Conservation (phyloP, 2,329 filamentous ascomycete species). For the Monilinia vaccinii-corymbosi region DNA sequence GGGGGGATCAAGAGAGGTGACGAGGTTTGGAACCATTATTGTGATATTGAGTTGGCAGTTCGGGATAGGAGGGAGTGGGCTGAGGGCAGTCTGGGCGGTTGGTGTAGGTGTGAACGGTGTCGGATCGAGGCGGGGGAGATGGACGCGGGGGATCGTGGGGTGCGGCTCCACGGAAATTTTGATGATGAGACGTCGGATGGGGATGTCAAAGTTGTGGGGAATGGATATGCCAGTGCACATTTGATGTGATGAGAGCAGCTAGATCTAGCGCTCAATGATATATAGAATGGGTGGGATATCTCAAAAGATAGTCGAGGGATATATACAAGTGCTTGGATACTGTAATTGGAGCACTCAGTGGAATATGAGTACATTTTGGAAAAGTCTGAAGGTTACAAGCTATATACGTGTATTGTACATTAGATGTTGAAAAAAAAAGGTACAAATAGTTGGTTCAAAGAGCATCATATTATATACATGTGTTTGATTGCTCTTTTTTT, state of each 20-base stretch:
- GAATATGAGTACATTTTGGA: too few species aligned
- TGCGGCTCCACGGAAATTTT: background rate
- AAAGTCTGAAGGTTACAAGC: too few species aligned
- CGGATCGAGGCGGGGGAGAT: slow-evolving; percentile 51
- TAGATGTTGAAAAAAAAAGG: too few species aligned
- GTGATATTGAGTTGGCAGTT: slow-evolving; percentile 71
- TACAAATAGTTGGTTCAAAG: too few species aligned
- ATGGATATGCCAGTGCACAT: background rate
- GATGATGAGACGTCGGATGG: background rate
- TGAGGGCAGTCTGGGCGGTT: slow-evolving; percentile 74
- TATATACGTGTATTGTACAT: too few species aligned
- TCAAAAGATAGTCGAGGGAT: too few species aligned
- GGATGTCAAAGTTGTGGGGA: background rate
- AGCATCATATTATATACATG: too few species aligned
- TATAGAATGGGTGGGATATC: too few species aligned
- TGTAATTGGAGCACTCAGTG: too few species aligned
- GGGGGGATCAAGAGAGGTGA: slow-evolving; percentile 67
- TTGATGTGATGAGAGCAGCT: background rate
- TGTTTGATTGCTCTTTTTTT: too few species aligned
- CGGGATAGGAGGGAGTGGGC: slow-evolving; percentile 83
- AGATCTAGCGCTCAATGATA: background rate
- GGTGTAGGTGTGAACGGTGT: slow-evolving; percentile 81
- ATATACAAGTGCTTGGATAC: too few species aligned
- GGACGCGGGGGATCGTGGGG: background rate
- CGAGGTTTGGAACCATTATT: slow-evolving; percentile 91